Conservation (phyloP, 1,284 basidiomycete species). For the Boletus hoseneyae region DNA sequence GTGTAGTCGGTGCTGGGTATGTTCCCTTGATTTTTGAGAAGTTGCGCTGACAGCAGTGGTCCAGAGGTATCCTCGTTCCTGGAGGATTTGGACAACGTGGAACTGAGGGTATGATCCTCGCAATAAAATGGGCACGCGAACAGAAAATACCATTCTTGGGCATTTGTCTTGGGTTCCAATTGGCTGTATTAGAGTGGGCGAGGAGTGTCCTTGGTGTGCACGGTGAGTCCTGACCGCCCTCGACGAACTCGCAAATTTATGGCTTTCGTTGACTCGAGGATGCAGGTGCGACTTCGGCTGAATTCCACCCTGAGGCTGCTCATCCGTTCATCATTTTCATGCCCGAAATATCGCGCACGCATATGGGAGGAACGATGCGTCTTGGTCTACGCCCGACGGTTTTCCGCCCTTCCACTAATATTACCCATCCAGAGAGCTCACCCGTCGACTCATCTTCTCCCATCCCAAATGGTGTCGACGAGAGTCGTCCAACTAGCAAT, state of each 20-base stretch:
- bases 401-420: slow-evolving; percentile 53
- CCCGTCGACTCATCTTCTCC: slow-evolving; percentile 11
- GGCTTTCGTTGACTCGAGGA: slow-evolving; percentile 9
- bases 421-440: slow-evolving; percentile 13
- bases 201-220: slow-evolving; percentile 78
- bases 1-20: slow-evolving; percentile 86
- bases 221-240: slow-evolving; percentile 40
- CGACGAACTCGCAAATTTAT: not conserved
- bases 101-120: slow-evolving; percentile 96
- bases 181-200: slow-evolving; percentile 96
- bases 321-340: slow-evolving; percentile 93
- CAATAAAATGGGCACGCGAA: slow-evolving; percentile 95
- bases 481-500: slow-evolving; percentile 18
- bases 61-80: slow-evolving; percentile 89
- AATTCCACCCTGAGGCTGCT: slow-evolving; percentile 62
- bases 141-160: slow-evolving; percentile 94
- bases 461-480: slow-evolving; percentile 4
- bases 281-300: slow-evolving; percentile 83
- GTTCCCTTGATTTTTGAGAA: slow-evolving; percentile 19
- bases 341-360: slow-evolving; percentile 98
- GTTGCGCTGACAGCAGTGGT: slow-evolving; percentile 11
- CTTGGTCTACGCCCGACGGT: slow-evolving; percentile 93
- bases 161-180: slow-evolving; percentile 97
- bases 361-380: slow-evolving; percentile 99
- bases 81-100: slow-evolving; percentile 95